Percentiles rank a stretch among this genome's conserved stretches.
Conservation (phyloP, 2,329 filamentous ascomycete species). For the Talaromyces funiculosus region DNA sequence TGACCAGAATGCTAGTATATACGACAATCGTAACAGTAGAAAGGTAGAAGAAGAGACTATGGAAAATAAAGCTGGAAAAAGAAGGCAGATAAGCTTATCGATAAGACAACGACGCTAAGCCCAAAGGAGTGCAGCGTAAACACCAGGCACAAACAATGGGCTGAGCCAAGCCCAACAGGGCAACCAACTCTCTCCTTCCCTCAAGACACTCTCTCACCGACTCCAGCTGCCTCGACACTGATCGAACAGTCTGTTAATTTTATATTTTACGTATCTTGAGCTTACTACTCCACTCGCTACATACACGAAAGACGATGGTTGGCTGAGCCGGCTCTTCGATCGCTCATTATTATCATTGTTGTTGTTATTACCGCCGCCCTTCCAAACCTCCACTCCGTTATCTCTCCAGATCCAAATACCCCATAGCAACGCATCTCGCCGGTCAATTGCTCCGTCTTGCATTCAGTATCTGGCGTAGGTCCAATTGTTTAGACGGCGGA, state of each 20-base stretch:
- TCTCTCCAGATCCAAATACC: not conserved
- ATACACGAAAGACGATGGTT: not conserved
- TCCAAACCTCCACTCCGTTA: not conserved
- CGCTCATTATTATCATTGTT: constrained; percentile 8
- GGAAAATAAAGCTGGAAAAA: too few relatives aligned
- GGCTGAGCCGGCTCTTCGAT: constrained; percentile 1
- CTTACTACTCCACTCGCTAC: not conserved
- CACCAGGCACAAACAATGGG: constrained; percentile 11
- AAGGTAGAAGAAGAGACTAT: not conserved
- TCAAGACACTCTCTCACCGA: not conserved
- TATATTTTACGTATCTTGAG: not conserved
- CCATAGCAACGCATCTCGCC: not conserved
- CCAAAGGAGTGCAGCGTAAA: constrained; percentile 14
- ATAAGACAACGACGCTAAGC: constrained; percentile 6
- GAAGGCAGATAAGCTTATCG: not conserved
- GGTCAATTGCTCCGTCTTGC: not conserved
- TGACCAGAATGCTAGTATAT: not conserved
- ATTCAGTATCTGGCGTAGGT: not conserved
- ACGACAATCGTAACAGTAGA: not conserved
- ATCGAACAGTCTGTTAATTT: not conserved
- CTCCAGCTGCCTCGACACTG: not conserved
- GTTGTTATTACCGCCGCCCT: constrained; percentile 2
- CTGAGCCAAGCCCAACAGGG: constrained; percentile 12
- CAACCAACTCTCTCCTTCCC: not conserved
- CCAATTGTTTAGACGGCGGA: not conserved